Evolutionary conservation across 352 stramenopile species (phyloP).

Genomic region (Halophytophthora polymorphica): DNA sequence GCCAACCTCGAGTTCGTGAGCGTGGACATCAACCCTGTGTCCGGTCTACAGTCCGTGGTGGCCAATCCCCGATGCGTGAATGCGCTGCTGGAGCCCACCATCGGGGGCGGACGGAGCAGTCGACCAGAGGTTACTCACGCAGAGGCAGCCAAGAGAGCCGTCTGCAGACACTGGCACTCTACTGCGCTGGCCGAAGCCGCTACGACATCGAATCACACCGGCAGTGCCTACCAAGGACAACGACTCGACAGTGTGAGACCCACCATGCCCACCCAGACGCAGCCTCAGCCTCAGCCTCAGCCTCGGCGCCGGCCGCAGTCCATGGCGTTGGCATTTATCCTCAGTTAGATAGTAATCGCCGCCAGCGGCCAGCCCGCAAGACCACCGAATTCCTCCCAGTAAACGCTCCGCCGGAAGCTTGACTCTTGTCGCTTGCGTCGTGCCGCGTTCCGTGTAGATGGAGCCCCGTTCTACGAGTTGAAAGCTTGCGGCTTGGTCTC

Average conservation of each 20-base stretch:
- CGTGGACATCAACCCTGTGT: conserved; percentile 23
- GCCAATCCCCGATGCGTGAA: conserved; percentile 19
- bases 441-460: no score
- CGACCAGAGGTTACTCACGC: not conserved
- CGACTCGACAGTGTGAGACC: conserved; percentile 3
- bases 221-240: not conserved
- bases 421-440: no score
- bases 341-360: conserved; percentile 16
- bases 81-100: conserved; percentile 17
- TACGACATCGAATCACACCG: conserved; percentile 3
- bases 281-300: no score
- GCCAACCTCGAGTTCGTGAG: conserved; percentile 22
- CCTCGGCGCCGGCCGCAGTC: conserved; percentile 4
- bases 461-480: no score
- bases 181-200: conserved; percentile 3
- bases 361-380: conserved; percentile 3
- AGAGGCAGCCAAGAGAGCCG: conserved; percentile 6
- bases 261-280: not conserved
- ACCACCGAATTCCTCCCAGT: not conserved
- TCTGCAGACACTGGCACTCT: conserved; percentile 6
- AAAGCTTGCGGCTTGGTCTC: no score
- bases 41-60: conserved; percentile 14
- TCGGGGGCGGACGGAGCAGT: conserved; percentile 1
- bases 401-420: not conserved
- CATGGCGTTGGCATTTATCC: conserved; percentile 31